These are phyloP conservation scores for Solanum appendiculatum DNA, from an alignment of 257 asterid species.

Conservation along the genomic window DNA sequence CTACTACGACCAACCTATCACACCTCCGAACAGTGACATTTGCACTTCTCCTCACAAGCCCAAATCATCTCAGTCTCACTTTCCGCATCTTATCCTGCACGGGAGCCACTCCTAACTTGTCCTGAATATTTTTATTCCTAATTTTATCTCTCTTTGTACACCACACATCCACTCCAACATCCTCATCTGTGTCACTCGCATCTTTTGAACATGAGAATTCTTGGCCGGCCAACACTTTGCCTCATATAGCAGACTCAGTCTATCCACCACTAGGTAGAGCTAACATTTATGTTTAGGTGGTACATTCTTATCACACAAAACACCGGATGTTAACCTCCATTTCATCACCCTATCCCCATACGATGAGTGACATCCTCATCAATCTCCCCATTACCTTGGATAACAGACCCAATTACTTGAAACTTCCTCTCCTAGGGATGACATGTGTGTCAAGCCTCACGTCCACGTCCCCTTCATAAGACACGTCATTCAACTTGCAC, in stretches of 20 bases:
- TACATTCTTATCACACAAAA: not conserved
- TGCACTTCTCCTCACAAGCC: not conserved
- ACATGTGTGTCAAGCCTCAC: not conserved
- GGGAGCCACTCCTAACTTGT: not conserved
- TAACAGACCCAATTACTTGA: not conserved
- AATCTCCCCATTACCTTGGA: not conserved
- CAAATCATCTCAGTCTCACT: not conserved
- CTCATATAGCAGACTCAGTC: not conserved
- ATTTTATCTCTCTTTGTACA: not conserved
- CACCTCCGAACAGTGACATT: not conserved
- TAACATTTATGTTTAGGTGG: not conserved
- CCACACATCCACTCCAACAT: not conserved
- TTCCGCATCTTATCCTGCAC: not conserved
- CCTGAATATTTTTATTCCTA: not conserved
- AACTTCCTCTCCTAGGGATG: not conserved
- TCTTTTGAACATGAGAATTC: not conserved
- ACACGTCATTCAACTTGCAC: not conserved
- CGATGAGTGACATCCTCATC: not conserved
- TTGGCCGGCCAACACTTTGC: not conserved
- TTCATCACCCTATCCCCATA: not conserved
- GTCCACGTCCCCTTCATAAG: not conserved
- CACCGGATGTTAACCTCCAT: not conserved
- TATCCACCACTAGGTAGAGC: not conserved
- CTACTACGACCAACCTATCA: not conserved
- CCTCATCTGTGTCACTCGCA: not conserved